phyloP scores from a whole-genome alignment of 257 asterid species.

The Gentiana macrophylla region DNA sequence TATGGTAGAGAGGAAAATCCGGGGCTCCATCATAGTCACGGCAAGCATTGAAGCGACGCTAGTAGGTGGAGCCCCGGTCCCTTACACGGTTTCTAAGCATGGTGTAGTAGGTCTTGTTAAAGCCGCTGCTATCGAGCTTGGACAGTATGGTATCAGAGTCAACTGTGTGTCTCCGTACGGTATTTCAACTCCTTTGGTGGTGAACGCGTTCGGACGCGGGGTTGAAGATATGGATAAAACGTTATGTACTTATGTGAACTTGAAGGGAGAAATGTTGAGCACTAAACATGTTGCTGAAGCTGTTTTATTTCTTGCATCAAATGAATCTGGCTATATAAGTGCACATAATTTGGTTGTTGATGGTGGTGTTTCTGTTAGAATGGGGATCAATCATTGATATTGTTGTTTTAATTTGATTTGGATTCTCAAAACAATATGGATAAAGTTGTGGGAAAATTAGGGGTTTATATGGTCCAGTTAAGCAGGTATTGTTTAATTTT shows the following conservation, averaged over 20 bases:
- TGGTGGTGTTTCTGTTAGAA: constrained; percentile 7
- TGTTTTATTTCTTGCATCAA: too few relatives aligned
- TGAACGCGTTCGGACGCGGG: background rate
- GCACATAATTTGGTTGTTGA: background rate
- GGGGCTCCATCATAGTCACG: too few relatives aligned
- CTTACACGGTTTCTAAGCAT: constrained; percentile 7
- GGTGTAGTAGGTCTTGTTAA: constrained; percentile 13
- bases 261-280: background rate
- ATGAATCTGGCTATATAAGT: too few relatives aligned
- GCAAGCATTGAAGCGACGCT: too few relatives aligned
- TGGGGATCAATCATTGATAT: background rate
- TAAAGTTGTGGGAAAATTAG: too few relatives aligned
- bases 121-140: background rate
- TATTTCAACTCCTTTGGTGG: constrained; percentile 10
- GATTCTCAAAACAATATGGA: too few relatives aligned
- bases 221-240: background rate
- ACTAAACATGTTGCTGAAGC: too few relatives aligned
- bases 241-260: background rate
- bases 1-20: too few relatives aligned
- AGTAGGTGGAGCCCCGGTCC: too few relatives aligned
- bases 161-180: constrained; percentile 24
- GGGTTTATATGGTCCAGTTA: too few relatives aligned
- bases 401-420: too few relatives aligned
- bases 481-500: too few relatives aligned
- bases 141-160: background rate